These are phyloP conservation scores for Pseudomonodictys pantanalensis DNA, from an alignment of 495 filamentous ascomycete genomes.

Conservation along the genomic window DNA sequence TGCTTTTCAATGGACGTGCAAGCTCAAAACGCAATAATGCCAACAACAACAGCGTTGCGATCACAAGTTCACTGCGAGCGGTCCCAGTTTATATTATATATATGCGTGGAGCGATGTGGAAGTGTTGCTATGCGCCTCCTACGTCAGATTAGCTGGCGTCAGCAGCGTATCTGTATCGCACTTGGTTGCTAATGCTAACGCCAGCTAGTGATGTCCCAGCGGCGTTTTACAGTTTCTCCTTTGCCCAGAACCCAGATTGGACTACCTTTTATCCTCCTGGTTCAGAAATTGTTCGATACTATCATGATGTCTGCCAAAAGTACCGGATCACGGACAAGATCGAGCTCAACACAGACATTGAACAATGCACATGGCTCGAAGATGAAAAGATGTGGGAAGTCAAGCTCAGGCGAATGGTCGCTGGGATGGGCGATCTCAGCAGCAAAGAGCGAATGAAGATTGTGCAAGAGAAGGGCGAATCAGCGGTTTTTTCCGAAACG, in stretches of 20 bases:
- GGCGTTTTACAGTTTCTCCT: constrained; percentile 62
- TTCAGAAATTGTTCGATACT: constrained; percentile 58
- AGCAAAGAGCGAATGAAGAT: constrained; percentile 31
- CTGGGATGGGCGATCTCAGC: constrained; percentile 38
- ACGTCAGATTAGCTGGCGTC: background rate
- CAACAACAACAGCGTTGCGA: too few species aligned
- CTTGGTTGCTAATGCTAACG: constrained; percentile 7
- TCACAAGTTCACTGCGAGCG: too few species aligned
- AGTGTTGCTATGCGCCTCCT: too few species aligned
- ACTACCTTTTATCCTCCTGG: constrained; percentile 54
- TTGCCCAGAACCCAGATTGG: constrained; percentile 59
- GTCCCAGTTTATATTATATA: too few species aligned
- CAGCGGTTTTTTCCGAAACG: constrained; percentile 26
- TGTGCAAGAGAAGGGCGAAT: constrained; percentile 32
- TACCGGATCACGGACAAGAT: constrained; percentile 60
- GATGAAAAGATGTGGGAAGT: constrained; percentile 46
- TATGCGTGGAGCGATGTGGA: too few species aligned
- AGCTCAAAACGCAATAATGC: too few species aligned
- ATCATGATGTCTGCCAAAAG: constrained; percentile 56
- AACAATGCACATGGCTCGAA: constrained; percentile 58
- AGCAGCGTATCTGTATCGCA: too few species aligned
- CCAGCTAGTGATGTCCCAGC: constrained; percentile 36
- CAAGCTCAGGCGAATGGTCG: constrained; percentile 31
- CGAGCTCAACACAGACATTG: constrained; percentile 57
- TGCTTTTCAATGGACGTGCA: too few species aligned